Percentiles rank a stretch among this genome's conserved stretches.
Evolutionary conservation across 2,329 filamentous ascomycete genomes (phyloP).

Genomic region (Sphaerulina vaccinii): DNA sequence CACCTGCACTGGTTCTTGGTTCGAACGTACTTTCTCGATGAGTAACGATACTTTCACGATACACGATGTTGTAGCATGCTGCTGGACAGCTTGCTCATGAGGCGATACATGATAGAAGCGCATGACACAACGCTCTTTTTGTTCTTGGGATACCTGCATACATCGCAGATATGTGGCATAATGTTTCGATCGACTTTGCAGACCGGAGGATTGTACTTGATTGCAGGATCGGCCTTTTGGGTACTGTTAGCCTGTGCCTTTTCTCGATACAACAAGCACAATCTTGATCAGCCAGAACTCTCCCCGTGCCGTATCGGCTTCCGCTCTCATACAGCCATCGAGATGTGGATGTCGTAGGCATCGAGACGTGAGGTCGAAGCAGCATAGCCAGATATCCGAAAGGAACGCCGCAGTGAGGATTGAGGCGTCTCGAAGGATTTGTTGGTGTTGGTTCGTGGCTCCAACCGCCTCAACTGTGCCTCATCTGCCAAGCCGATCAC

Average conservation of each 20-base stretch:
- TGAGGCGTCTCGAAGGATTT: constrained; percentile 9
- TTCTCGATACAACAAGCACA: no score
- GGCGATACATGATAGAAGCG: not conserved
- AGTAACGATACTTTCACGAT: constrained; percentile 9
- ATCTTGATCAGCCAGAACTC: not conserved
- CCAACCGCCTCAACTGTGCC: not conserved
- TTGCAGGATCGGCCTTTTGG: not conserved
- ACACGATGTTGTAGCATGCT: constrained; percentile 6
- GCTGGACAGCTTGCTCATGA: constrained; percentile 13
- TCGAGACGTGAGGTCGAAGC: constrained; percentile 7
- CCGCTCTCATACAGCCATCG: not conserved
- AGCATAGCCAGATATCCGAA: constrained; percentile 1
- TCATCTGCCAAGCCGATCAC: not conserved
- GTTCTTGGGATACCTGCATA: no score
- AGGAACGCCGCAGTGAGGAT: constrained; percentile 4
- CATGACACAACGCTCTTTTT: not conserved
- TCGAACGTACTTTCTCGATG: constrained; percentile 7
- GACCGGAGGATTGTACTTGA: no score
- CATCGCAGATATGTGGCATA: no score
- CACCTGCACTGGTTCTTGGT: constrained; percentile 1
- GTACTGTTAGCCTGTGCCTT: not conserved
- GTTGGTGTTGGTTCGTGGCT: constrained; percentile 12
- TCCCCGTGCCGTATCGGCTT: not conserved
- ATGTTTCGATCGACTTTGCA: no score
- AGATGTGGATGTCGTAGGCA: not conserved